These are phyloP conservation scores for Cytospora piceicola DNA, from an alignment of 2,329 filamentous ascomycete species.

Conservation along the genomic window DNA sequence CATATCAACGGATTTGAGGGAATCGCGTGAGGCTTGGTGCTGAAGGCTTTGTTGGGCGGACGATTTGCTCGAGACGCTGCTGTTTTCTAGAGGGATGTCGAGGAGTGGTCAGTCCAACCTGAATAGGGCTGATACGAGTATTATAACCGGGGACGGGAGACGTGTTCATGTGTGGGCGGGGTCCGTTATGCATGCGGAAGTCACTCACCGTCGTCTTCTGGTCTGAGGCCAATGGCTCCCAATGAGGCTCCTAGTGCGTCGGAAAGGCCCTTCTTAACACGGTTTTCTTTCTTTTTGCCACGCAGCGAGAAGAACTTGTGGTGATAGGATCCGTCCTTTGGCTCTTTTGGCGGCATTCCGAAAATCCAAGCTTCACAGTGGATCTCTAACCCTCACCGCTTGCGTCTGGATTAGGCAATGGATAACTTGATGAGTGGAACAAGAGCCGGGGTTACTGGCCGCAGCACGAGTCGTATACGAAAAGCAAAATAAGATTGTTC, in stretches of 20 bases:
- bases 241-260: constrained; percentile 29
- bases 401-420: constrained; percentile 30
- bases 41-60: constrained; percentile 27
- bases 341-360: constrained; percentile 28
- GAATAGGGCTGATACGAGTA: constrained; percentile 22
- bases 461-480: constrained; percentile 31
- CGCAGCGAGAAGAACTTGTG: constrained; percentile 31
- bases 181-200: background rate
- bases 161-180: constrained; percentile 25
- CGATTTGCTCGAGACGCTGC: constrained; percentile 30
- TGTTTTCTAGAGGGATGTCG: constrained; percentile 24
- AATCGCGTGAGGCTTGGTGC: constrained; percentile 29
- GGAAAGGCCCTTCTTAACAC: constrained; percentile 30
- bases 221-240: constrained; percentile 27
- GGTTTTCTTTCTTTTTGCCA: constrained; percentile 29
- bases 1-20: constrained; percentile 30
- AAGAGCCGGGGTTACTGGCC: constrained; percentile 22
- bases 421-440: constrained; percentile 28
- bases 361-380: constrained; percentile 27
- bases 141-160: constrained; percentile 31
- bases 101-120: constrained; percentile 25
- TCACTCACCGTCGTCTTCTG: constrained; percentile 30
- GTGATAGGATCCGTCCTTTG: constrained; percentile 28
- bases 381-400: constrained; percentile 30
- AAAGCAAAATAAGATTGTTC: constrained; percentile 22